phyloP scores from a whole-genome alignment of 768 basidiomycete species.

The Tubosaeta sp. region DNA sequence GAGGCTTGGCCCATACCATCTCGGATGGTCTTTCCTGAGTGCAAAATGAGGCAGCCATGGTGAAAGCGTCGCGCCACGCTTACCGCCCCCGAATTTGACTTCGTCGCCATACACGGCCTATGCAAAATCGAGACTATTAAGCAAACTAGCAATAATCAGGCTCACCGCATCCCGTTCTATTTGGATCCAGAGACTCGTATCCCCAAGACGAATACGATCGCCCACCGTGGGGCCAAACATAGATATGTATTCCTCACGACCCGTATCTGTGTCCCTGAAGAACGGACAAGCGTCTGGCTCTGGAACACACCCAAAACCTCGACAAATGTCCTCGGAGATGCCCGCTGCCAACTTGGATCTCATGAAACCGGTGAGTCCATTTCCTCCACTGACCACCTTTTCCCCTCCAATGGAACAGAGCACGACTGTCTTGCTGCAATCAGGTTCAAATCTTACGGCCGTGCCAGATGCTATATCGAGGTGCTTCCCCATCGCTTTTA shows the following conservation, averaged over 20 bases:
- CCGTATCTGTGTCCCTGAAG: conserved; percentile 48
- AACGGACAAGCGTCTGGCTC: conserved; percentile 61
- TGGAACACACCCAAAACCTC: conserved; percentile 66
- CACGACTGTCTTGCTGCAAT: conserved; percentile 78
- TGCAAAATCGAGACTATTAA: background rate
- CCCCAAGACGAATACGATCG: conserved; percentile 83
- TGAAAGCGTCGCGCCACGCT: conserved; percentile 2
- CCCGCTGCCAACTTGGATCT: conserved; percentile 51
- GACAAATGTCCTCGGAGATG: conserved; percentile 15
- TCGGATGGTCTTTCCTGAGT: conserved; percentile 81
- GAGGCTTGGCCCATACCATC: conserved; percentile 97
- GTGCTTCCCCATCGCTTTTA: conserved; percentile 72
- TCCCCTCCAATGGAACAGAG: conserved; percentile 76
- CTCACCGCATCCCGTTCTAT: conserved; percentile 80
- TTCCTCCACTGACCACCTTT: conserved; percentile 74
- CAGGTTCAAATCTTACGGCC: conserved; percentile 95
- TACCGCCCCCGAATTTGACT: conserved; percentile 96
- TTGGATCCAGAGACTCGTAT: conserved; percentile 87
- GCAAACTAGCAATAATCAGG: background rate
- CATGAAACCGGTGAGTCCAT: conserved; percentile 40
- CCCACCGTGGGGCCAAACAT: conserved; percentile 97
- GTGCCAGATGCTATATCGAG: conserved; percentile 94
- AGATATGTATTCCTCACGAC: conserved; percentile 73
- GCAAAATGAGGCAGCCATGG: background rate
- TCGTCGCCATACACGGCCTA: conserved; percentile 92